Conservation (phyloP, 768 basidiomycete species). For the Dioszegia crocea region DNA sequence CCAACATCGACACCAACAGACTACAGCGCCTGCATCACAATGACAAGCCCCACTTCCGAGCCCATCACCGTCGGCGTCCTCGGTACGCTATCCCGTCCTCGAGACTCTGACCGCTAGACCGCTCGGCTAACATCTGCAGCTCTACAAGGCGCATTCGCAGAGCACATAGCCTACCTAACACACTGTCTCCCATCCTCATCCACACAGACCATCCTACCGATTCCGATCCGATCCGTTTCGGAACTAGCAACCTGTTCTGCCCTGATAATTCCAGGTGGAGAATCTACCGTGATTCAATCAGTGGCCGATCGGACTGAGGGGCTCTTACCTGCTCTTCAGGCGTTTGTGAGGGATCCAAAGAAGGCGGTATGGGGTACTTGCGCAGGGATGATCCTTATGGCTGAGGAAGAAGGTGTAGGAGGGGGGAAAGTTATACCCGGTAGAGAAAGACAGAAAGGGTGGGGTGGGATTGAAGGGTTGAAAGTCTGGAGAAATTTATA, state of each 20-base stretch:
- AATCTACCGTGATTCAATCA: constrained; percentile 82
- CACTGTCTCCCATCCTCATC: constrained; percentile 55
- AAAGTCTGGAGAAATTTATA: constrained; percentile 83
- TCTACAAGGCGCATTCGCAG: constrained; percentile 86
- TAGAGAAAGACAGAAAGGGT: constrained; percentile 61
- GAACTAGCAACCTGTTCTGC: constrained; percentile 74
- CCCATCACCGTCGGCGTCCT: constrained; percentile 35
- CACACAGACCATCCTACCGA: constrained; percentile 33
- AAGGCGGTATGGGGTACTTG: constrained; percentile 94
- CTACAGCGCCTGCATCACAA: neutral
- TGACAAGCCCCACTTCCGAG: constrained; percentile 1
- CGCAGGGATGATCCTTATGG: constrained; percentile 86
- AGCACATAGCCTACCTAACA: constrained; percentile 68
- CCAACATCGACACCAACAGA: no score
- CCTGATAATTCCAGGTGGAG: constrained; percentile 91
- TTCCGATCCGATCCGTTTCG: constrained; percentile 66
- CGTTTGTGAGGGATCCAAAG: constrained; percentile 57
- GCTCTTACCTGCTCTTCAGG: constrained; percentile 70
- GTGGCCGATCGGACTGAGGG: constrained; percentile 67
- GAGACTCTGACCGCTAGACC: neutral
- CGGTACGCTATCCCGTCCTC: constrained; percentile 18
- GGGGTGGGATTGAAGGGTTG: constrained; percentile 69
- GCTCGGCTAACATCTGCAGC: constrained; percentile 54
- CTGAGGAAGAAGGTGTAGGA: constrained; percentile 59
- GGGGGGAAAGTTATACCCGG: constrained; percentile 74